Evolutionary conservation across 768 basidiomycete genomes (phyloP).

Genomic region (Agaricus sinodeliciosus): DNA sequence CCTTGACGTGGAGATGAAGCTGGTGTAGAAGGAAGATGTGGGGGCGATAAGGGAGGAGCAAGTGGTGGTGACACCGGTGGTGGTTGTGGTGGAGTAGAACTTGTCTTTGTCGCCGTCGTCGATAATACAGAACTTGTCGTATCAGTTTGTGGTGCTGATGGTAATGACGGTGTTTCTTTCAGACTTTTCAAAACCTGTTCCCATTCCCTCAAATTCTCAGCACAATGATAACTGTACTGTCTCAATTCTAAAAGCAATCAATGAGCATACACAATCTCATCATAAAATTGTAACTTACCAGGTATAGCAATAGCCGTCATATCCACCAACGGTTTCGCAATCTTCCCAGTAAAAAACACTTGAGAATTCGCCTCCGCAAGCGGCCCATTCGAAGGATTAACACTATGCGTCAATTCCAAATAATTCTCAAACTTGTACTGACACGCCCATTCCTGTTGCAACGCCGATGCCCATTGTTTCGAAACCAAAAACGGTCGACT

Average conservation of each 20-base stretch:
- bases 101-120: not conserved
- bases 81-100: not conserved
- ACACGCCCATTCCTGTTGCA: conserved; percentile 85
- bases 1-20: too few relatives aligned
- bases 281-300: conserved; percentile 35
- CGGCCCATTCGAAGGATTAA: conserved; percentile 34
- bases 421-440: conserved; percentile 85
- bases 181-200: not conserved
- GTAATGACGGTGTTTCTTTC: not conserved
- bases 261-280: not conserved
- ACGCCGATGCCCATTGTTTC: conserved; percentile 84
- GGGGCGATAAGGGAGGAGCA: too few relatives aligned
- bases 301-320: conserved; percentile 68
- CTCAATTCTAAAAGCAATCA: not conserved
- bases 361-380: conserved; percentile 73
- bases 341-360: conserved; percentile 81
- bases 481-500: conserved; percentile 90
- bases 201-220: conserved; percentile 8
- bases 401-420: conserved; percentile 65
- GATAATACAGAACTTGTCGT: not conserved
- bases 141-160: too few relatives aligned
- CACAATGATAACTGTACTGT: conserved; percentile 6
- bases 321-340: conserved; percentile 80
- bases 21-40: too few relatives aligned
- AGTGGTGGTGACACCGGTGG: too few relatives aligned